Percentiles rank a stretch among this genome's conserved stretches.
phyloP scores from a whole-genome alignment of 805 yeast species.

The Metschnikowia baotianmanensis region DNA sequence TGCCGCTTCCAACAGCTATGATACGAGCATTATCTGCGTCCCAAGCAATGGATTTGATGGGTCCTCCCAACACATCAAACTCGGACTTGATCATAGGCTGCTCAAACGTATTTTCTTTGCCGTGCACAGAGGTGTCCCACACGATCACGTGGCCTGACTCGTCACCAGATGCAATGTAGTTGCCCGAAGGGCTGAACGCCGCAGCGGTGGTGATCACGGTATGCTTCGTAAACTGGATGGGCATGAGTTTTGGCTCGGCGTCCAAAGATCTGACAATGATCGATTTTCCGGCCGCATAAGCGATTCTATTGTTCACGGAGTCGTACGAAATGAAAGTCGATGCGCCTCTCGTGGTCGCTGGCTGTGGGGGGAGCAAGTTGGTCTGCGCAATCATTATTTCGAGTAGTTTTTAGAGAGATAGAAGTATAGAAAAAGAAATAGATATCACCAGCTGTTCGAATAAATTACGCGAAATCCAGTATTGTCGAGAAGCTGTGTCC shows the following conservation, averaged over 20 bases:
- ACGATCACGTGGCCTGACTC: conserved; percentile 84
- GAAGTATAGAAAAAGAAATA: too few species aligned
- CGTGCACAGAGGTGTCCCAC: conserved; percentile 62
- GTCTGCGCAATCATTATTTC: conserved; percentile 25
- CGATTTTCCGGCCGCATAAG: conserved; percentile 80
- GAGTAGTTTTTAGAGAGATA: too few species aligned
- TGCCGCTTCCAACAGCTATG: conserved; percentile 94
- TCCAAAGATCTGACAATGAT: conserved; percentile 66
- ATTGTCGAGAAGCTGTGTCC: too few species aligned
- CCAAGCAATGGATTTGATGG: conserved; percentile 84
- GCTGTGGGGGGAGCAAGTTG: conserved; percentile 66
- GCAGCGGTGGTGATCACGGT: conserved; percentile 74
- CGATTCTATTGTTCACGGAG: conserved; percentile 61
- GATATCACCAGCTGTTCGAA: too few species aligned
- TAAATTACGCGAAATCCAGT: too few species aligned
- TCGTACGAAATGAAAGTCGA: conserved; percentile 78
- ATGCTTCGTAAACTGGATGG: conserved; percentile 73
- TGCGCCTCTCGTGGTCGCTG: conserved; percentile 69
- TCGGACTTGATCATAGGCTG: conserved; percentile 70
- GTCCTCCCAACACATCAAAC: conserved; percentile 74
- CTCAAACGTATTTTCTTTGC: conserved; percentile 38
- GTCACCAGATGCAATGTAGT: conserved; percentile 89
- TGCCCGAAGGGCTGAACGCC: conserved; percentile 84
- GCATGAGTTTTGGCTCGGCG: conserved; percentile 41
- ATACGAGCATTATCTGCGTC: conserved; percentile 83